Evolutionary conservation across 1,284 basidiomycete genomes (phyloP), one percentile per base, ranked within the genome.

Genomic region (Sphagnurus paluster): DNA sequence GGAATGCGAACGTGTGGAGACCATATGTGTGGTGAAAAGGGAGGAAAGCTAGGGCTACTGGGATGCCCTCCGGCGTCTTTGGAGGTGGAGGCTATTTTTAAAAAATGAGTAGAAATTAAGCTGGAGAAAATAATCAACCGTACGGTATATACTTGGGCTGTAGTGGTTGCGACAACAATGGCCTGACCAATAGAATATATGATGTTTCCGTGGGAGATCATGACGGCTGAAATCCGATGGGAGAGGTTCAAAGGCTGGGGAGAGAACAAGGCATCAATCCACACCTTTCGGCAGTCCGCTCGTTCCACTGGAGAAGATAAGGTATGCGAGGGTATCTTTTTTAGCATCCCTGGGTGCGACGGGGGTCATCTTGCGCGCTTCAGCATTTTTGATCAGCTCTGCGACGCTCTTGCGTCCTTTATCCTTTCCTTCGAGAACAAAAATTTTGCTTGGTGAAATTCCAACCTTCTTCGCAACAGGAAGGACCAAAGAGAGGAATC

Each of bases 291-390:
- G 87, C 3, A 82, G 65, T 2, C 87, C 87, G 47, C 76, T 87
- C 0, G 87, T 90, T 24, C 87, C 87, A 54, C 87, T 90, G 1
- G 87, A 90, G 57, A 88, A 88, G 0, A 85, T 64, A 1, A 90
- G 66, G 61, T 89, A 87, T 0, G 84, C 87, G 1, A 88, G 65
- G 0, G 84, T 86, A 53, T 82, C 66, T 26, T 68, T 72, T 24
- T 58, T 68, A 0, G 77, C 84, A 0, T 72, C 70, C 29, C 70
- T 71, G 13, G 79, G 63, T 1, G 67, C 64, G 1, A 78, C 56
- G 2, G 67, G 59, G 5, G 76, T 70, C 2, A 76, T 54, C 0
- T 66, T 65, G 21, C 67, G 69, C 13, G 47, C 56, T 38, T 60
- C 63, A 16, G 70, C 72, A 13, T 64, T 55, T 7, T 71, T 58